Base-by-base conservation (phyloP, 2,329 filamentous ascomycete genomes). In the Aspergillus uvarum region DNA sequence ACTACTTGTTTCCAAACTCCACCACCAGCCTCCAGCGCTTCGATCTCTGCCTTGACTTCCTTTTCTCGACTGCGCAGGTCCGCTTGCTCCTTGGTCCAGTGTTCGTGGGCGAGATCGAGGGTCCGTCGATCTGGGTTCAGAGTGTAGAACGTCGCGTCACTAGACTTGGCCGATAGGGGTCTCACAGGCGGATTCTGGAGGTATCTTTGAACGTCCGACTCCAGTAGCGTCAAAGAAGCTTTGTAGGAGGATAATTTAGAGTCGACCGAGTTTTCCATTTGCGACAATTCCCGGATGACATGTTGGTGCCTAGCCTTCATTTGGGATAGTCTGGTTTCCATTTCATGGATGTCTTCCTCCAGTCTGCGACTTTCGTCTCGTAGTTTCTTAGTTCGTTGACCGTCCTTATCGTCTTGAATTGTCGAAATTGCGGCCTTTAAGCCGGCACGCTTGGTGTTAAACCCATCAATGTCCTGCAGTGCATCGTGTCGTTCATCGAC, bases 231-330 rank as follows among this genome's bases (percentile, higher is more conserved):
- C 51, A 88, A 67, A 12, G 83, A 83, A 21, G 80, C 77, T 58
- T 80, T 83, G 67, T 87, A 88, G 0, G 83, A 85, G 4, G 83
- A 85, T 35, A 87, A 67, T 64, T 82, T 83, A 11, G 85, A 82
- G 65, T 86, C 83, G 12, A 85, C 78, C 2, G 81, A 79, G 64
- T 86, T 88, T 65, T 86, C 81, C 12, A 81, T 74, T 14, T 82
- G 76, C 31, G 81, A 78, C 24, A 85, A 78, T 64, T 86, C 80
- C 31, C 77, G 73, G 35, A 82, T 59, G n/a, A 88, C 72, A 61
- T 80, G 77, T 19, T 80, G 77, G 66, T 87, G 84, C 54, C 79
- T 78, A 42, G 76, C 77, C 71, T 83, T 86, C 75, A 88, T 79
- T 53, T 83, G 80, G 56, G 77, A 77, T 7, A 88, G 74, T 63